Evolutionary conservation across 2,329 filamentous ascomycete species (phyloP).

Genomic region (Fusarium nisikadoi): DNA sequence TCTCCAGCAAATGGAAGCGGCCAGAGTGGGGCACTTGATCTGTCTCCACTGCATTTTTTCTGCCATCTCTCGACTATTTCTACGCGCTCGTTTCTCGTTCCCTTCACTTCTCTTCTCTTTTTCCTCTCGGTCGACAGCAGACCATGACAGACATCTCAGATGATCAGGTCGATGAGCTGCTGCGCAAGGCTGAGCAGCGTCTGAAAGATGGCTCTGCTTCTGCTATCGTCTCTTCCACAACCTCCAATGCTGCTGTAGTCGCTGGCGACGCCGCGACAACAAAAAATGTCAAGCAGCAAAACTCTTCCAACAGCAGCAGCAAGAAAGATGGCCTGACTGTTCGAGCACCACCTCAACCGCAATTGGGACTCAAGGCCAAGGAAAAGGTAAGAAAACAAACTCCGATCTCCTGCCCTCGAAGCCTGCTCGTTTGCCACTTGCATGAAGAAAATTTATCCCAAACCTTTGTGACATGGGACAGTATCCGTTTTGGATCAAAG

Average conservation of each 20-base stretch:
- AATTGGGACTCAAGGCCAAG: conserved; percentile 33
- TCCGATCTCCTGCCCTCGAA: background rate
- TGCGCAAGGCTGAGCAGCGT: conserved; percentile 49
- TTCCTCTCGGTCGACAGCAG: conserved; percentile 39
- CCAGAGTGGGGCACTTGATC: background rate
- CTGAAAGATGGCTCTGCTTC: conserved; percentile 42
- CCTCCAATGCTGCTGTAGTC: conserved; percentile 26
- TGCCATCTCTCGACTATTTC: conserved; percentile 33
- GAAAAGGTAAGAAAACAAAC: conserved; percentile 44
- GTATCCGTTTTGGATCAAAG: conserved; percentile 55
- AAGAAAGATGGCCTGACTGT: conserved; percentile 43
- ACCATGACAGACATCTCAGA: conserved; percentile 47
- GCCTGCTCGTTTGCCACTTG: conserved; percentile 29
- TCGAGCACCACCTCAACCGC: conserved; percentile 40
- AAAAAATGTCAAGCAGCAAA: conserved; percentile 30
- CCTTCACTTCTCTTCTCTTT: conserved; percentile 18
- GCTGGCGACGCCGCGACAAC: conserved; percentile 25
- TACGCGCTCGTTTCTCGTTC: conserved; percentile 29
- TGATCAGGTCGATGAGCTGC: conserved; percentile 47
- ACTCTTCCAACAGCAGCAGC: conserved; percentile 33
- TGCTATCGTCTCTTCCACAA: conserved; percentile 14
- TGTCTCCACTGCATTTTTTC: conserved; percentile 31
- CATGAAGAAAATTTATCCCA: conserved; percentile 55
- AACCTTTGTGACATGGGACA: conserved; percentile 52
- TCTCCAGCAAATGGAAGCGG: background rate